Evolutionary conservation across 2,329 filamentous ascomycete species (phyloP), one percentile per base, ranked within the genome.

Genomic region (Trichoderma cornu-damae): DNA sequence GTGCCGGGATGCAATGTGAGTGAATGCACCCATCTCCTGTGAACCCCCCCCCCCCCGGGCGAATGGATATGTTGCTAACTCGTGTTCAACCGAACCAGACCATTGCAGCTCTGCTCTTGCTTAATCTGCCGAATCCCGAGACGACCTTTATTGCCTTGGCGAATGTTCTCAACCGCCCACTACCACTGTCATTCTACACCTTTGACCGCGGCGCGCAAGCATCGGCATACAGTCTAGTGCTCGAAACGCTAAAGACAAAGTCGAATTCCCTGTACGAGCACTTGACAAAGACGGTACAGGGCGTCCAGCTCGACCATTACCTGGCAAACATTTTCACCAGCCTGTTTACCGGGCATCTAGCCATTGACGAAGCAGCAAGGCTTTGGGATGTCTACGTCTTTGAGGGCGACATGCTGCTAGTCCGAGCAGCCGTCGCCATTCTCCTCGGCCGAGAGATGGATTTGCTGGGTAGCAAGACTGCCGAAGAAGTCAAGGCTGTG

Each of bases 341-440:
- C 14, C 73, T 90, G 5, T 89, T 90, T 67, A 86, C 86, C 0
- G 71, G 73, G 14, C 75, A 81, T 37, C 72, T 90, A 3, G 79
- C 80, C 6, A 77, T 91, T 14, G 89, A 92, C 65, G 81, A 88
- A 63, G 87, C 84, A 3, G 82, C 84, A 1, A 76, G 90, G 2
- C 72, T 94, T 11, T 93, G 88, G 88, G 90, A 95, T 62, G 83
- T 93, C 0, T 90, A 89, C 63, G 84, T 89, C 3, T 90, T 95
- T 62, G 90, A 95, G 67, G 88, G 89, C 24, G 90, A 95, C 62
- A 77, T 81, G 1, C 77, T 89, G 1, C 74, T 92, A 0, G 80
- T 93, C 6, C 77, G 88, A 0, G 87, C 87, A 1, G 87, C 83
- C 0, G 85, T 91, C 0, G 89, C 86, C 0, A 75, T 89, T 16